Percentiles rank a stretch among this genome's conserved stretches.
Evolutionary conservation across 2,329 filamentous ascomycete genomes (phyloP).

Genomic region (Sclerotinia nivalis): DNA sequence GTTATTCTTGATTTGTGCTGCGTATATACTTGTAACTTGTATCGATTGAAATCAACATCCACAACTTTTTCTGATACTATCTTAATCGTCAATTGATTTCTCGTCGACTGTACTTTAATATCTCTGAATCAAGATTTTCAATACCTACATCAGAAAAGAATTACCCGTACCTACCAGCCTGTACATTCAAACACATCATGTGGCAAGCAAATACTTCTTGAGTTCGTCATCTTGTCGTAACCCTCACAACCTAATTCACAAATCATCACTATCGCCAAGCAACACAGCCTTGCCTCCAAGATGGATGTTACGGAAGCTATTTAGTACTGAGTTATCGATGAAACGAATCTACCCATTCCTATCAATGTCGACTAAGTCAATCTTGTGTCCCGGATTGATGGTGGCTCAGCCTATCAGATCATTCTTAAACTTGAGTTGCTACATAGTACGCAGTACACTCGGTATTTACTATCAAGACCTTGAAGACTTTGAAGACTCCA

Average conservation of each 20-base stretch:
- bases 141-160: neutral
- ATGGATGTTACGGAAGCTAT: neutral
- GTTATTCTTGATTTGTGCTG: too few relatives aligned
- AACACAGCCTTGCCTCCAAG: slow-evolving; percentile 17
- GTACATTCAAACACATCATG: neutral
- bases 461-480: neutral
- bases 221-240: slow-evolving; percentile 16
- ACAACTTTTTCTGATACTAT: too few relatives aligned
- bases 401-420: slow-evolving; percentile 1
- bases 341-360: neutral
- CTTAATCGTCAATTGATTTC: neutral
- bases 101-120: neutral
- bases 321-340: neutral
- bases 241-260: neutral
- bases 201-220: neutral
- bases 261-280: slow-evolving; percentile 19
- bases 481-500: neutral
- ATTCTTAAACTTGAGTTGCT: neutral
- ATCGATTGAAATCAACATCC: too few relatives aligned
- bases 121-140: neutral
- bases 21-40: too few relatives aligned
- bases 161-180: neutral
- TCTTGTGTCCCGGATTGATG: neutral
- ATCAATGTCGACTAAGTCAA: neutral
- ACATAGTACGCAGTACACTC: too few relatives aligned